Evolutionary conservation across 2,329 filamentous ascomycete genomes (phyloP), one percentile per base, ranked within the genome.

Genomic region (Diaporthe sp.): DNA sequence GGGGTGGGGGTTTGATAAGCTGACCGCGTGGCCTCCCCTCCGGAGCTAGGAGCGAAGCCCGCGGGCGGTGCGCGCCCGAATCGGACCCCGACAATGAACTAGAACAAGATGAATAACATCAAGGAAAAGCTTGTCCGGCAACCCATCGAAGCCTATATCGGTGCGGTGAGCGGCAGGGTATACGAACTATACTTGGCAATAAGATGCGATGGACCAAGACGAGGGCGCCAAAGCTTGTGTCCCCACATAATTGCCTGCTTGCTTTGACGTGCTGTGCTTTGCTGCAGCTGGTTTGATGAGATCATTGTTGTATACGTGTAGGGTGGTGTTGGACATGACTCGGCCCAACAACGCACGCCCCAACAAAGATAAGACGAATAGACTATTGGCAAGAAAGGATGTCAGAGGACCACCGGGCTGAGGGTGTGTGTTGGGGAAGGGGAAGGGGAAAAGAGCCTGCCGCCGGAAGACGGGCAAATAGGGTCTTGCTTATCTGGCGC

Each of bases 61-160:
- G 63, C 30, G 44, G 8, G 44, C 30, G 32, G 8, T 19, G 63
- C 30, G 63, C 44, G 44, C 63, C 63, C 63, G 30, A 51, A 39
- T 39, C 63, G 63, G 47, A 68, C 47, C 47, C 63, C 47, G 63
- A 50, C 44, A 15, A 22, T 17, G 22, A 15, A 30, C 58, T 5
- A 51, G n/a, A 25, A 59, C 6, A 15, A 25, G 13, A 37, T 15
- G 9, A 22, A 22, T 5, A 32, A n/a, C 3, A 44, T 63, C 9
- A 19, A 2, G n/a, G 13, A 35, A 68, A 53, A 53, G 63, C 63
- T 68, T 68, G 63, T 68, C 63, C n/a, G 44, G 63, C 32, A 68
- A 68, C 39, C 47, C 63, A 68, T 68, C 17, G 63, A 68, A 68
- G 63, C 47, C 47, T 53, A 53, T 68, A 32, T 39, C 17, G 47